Base-by-base conservation (phyloP, 345 rosid species). In the Lenwebbia sp. region DNA sequence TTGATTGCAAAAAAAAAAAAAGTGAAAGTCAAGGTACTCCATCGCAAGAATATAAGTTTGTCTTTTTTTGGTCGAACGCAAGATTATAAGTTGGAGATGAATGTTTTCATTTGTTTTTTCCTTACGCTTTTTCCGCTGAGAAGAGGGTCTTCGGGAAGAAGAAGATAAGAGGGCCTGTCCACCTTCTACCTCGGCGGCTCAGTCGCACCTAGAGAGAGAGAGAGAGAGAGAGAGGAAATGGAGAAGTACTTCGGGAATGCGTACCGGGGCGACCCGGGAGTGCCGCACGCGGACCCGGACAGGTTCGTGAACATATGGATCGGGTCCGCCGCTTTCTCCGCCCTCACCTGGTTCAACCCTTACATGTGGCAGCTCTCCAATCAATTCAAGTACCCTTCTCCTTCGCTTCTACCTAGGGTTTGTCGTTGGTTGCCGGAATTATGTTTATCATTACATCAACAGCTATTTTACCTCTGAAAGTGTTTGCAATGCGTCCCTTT, bases 241-340 rank as follows among this genome's bases (percentile, higher is more conserved):
- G 98, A 96, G 96, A 96, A 96, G 90, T 95, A 94, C 84, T 95
- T 96, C 84, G 98, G 98, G 58, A 95, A 93, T 84, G 98, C 99
- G 0, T 96, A 96, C 90, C 91, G 96, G 86, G 99, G 98, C 30
- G 99, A 96, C 90, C 98, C 98, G 33, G 98, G 98, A 50, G 99
- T 96, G 83, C 99, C 99, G 26, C 99, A 96, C 86, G 93, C 98
- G 2, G 94, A 89, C 84, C 90, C 93, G 11, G 96, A 94, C 26
- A 92, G 94, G 30, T 96, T 94, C 88, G 87, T 78, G 85, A 95
- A 95, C 86, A 96, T 95, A 87, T 96, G 99, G 99, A 91, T 96
- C 57, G 98, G 97, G 33, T 92, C 99, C 21, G 91, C 88, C 86
- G 95, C 91, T 25, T 95, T 94, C 93, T 94, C 98, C 15, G 93